A percentile compares a stretch with the other conserved stretches of the same genome.
phyloP scores from a whole-genome alignment of 2,329 filamentous ascomycete genomes.

The Graphilbum fragrans region DNA sequence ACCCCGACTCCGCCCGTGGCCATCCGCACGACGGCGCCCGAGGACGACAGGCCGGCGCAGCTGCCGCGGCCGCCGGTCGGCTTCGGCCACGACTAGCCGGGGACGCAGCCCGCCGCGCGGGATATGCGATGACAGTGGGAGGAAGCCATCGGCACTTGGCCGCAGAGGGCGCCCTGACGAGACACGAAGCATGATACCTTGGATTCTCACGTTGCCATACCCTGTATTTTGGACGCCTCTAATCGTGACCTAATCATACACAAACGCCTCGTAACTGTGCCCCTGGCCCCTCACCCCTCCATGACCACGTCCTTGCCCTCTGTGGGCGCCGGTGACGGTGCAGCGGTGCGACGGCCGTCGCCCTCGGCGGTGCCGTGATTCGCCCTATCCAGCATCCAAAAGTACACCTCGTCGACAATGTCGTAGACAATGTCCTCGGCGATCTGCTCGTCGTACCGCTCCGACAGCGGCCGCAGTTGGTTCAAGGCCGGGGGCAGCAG shows the following conservation, averaged over 20 bases:
- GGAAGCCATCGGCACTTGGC: too few relatives aligned
- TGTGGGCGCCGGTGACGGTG: neutral
- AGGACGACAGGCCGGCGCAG: neutral
- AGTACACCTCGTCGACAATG: conserved; percentile 88
- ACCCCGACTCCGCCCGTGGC: neutral
- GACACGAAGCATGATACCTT: too few relatives aligned
- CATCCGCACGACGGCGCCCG: neutral
- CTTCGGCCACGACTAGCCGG: too few relatives aligned
- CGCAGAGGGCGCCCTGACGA: too few relatives aligned
- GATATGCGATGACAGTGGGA: too few relatives aligned
- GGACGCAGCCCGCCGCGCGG: too few relatives aligned
- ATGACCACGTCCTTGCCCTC: conserved; percentile 5
- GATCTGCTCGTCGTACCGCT: conserved; percentile 85
- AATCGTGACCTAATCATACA: too few relatives aligned
- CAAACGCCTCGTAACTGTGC: too few relatives aligned
- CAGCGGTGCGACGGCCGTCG: neutral
- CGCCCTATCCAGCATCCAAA: conserved; percentile 61
- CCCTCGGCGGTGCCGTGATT: conserved; percentile 19
- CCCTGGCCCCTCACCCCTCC: conserved; percentile 3
- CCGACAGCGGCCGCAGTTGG: conserved; percentile 50
- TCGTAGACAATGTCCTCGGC: conserved; percentile 91
- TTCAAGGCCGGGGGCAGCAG: conserved; percentile 3
- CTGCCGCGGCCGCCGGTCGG: neutral
- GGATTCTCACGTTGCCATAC: too few relatives aligned
- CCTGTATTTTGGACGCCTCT: too few relatives aligned